Percentiles rank a stretch among this genome's conserved stretches.
These are phyloP conservation scores for Pyrenophora tritici-repentis DNA, from an alignment of 2,329 filamentous ascomycete species.

Conservation along the genomic window DNA sequence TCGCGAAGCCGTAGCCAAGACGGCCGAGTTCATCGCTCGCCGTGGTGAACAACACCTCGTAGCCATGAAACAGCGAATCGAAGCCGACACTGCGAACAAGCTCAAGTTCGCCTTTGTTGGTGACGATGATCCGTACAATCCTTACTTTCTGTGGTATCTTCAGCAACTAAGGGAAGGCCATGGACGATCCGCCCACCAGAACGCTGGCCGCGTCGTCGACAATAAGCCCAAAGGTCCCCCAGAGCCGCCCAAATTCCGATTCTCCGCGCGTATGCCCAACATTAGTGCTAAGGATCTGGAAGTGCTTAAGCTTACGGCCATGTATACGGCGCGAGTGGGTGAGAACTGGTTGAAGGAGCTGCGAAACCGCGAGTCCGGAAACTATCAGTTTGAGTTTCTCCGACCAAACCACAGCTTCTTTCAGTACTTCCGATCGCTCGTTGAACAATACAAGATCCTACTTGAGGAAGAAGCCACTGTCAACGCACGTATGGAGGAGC, in stretches of 20 bases:
- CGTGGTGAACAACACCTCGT: constrained; percentile 74
- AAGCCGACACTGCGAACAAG: constrained; percentile 70
- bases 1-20: constrained; percentile 86
- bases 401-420: constrained; percentile 94
- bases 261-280: constrained; percentile 95
- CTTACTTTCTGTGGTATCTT: constrained; percentile 90
- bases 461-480: constrained; percentile 74
- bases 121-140: constrained; percentile 78
- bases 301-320: constrained; percentile 74
- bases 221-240: constrained; percentile 80
- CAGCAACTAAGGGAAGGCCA: constrained; percentile 83
- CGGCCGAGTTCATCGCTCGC: constrained; percentile 84
- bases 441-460: constrained; percentile 90
- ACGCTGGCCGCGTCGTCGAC: constrained; percentile 39
- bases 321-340: constrained; percentile 92
- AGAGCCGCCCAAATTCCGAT: constrained; percentile 84
- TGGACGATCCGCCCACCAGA: constrained; percentile 58
- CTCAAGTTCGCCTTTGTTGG: constrained; percentile 88
- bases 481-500: constrained; percentile 71
- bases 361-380: constrained; percentile 84
- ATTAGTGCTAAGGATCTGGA: constrained; percentile 93
- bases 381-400: constrained; percentile 95
- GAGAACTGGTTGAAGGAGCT: constrained; percentile 88
- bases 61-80: constrained; percentile 82
- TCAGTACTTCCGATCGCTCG: constrained; percentile 89